Conservation (phyloP, 1,284 basidiomycete species). For the Limonomyces culmigenus region DNA sequence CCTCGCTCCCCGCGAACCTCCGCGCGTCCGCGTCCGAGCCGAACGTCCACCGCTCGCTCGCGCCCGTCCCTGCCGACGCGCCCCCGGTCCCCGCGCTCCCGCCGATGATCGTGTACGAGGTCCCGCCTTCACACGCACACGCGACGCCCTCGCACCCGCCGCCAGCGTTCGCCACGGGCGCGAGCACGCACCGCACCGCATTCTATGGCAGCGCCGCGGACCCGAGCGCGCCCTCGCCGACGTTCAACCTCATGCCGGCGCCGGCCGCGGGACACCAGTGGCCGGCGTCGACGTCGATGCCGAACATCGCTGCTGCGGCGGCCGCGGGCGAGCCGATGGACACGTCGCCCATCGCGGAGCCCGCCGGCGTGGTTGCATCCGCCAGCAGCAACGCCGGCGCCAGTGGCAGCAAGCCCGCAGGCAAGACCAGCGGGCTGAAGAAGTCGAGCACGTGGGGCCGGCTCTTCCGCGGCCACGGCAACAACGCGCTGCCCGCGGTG, state of each 20-base stretch:
- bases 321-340: conserved; percentile 26
- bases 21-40: conserved; percentile 6
- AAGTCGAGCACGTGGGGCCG: conserved; percentile 15
- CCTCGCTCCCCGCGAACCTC: conserved; percentile 30
- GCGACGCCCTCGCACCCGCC: conserved; percentile 2
- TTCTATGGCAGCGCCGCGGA: conserved; percentile 20
- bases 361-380: no score
- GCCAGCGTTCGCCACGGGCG: conserved; percentile 11
- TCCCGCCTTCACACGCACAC: conserved; percentile 11
- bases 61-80: no score
- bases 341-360: conserved; percentile 30
- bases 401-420: no score
- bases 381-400: no score
- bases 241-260: not conserved
- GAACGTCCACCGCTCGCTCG: conserved; percentile 1
- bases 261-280: no score
- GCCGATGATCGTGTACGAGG: conserved; percentile 20
- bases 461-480: conserved; percentile 38
- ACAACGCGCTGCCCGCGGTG: conserved; percentile 52
- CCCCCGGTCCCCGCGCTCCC: conserved; percentile 31
- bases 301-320: not conserved
- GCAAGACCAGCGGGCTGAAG: not conserved
- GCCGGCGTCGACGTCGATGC: not conserved
- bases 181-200: conserved; percentile 37
- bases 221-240: not conserved